Percentiles rank a stretch among this genome's conserved stretches.
Conservation (phyloP, 805 yeast species). For the Metschnikowia koreensis region DNA sequence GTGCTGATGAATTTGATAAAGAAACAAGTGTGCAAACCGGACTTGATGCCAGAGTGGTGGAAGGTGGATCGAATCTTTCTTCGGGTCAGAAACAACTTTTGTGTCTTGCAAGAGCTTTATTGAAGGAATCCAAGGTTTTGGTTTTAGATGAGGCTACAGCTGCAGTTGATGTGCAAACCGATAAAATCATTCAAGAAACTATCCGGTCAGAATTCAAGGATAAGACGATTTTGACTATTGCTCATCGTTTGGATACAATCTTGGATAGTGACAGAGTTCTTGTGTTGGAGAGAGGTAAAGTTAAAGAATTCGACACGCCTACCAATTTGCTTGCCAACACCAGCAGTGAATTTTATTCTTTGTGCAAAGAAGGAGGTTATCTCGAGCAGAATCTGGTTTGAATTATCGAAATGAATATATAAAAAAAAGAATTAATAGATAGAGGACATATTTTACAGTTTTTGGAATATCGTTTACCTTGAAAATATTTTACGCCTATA, state of each 20-base stretch:
- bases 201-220: slow-evolving; percentile 69
- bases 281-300: slow-evolving; percentile 70
- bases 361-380: slow-evolving; percentile 48
- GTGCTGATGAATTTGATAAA: slow-evolving; percentile 1
- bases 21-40: slow-evolving; percentile 15
- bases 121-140: slow-evolving; percentile 69
- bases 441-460: no score
- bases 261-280: slow-evolving; percentile 80
- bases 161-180: slow-evolving; percentile 32
- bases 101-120: slow-evolving; percentile 78
- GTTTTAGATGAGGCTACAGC: slow-evolving; percentile 79
- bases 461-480: no score
- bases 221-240: slow-evolving; percentile 83
- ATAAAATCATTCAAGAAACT: slow-evolving; percentile 44
- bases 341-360: slow-evolving; percentile 47
- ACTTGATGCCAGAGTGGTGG: slow-evolving; percentile 39
- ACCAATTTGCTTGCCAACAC: slow-evolving; percentile 42
- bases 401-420: no score
- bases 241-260: slow-evolving; percentile 84
- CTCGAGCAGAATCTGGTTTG: slow-evolving; percentile 11
- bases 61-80: slow-evolving; percentile 81
- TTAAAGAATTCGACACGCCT: slow-evolving; percentile 79
- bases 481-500: no score
- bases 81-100: slow-evolving; percentile 86
- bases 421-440: no score